Evolutionary conservation across 805 yeast genomes (phyloP).

Genomic region (Hanseniaspora vineae): DNA sequence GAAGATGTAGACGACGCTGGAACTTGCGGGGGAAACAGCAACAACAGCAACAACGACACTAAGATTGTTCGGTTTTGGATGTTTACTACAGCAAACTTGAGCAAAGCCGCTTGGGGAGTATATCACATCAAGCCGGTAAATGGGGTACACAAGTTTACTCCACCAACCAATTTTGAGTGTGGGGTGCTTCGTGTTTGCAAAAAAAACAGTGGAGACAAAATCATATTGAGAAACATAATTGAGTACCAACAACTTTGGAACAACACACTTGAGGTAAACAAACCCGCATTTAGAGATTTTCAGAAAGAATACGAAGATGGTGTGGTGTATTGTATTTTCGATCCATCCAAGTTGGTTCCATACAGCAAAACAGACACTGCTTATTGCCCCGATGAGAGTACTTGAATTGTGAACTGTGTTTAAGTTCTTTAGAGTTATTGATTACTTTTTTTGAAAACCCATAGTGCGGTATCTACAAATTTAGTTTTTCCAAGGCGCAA

Average conservation of each 20-base stretch:
- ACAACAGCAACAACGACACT: neutral
- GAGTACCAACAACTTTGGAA: too few relatives aligned
- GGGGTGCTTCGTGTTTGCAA: neutral
- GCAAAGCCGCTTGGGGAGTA: neutral
- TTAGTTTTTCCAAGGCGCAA: too few relatives aligned
- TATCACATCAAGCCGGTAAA: neutral
- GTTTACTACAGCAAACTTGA: neutral
- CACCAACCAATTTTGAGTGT: neutral
- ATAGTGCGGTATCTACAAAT: too few relatives aligned
- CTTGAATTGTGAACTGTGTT: neutral
- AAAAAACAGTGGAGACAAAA: neutral
- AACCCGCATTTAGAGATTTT: neutral
- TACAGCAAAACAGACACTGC: neutral
- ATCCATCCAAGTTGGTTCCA: neutral
- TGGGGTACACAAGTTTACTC: neutral
- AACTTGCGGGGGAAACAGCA: neutral
- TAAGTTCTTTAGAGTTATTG: neutral
- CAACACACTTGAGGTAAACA: neutral
- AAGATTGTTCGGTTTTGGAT: neutral
- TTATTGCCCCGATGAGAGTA: neutral
- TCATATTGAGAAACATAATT: neutral
- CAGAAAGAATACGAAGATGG: neutral
- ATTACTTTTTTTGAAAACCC: neutral
- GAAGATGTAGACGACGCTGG: neutral
- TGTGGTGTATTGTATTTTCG: neutral